Conservation (phyloP, 345 rosid genomes). For the Eucalyptus lansdowneana region DNA sequence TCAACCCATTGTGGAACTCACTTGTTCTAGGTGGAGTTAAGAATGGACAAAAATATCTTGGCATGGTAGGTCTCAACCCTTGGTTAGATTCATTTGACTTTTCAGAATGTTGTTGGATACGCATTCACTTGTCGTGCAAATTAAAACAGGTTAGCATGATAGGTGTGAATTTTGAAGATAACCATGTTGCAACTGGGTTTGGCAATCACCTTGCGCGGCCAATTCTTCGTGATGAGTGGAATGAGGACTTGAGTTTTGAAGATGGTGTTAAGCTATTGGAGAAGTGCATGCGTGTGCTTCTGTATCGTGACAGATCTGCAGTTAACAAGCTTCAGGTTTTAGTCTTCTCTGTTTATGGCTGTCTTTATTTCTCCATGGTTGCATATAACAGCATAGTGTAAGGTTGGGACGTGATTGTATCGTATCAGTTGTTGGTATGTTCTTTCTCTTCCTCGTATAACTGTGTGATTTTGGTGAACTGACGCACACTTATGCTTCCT, state of each 20-base stretch:
- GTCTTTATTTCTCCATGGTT: not conserved
- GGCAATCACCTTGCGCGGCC: slow-evolving; percentile 98
- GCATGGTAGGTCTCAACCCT: slow-evolving; percentile 43
- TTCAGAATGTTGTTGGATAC: not conserved
- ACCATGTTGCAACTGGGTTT: slow-evolving; percentile 93
- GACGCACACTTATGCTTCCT: not conserved
- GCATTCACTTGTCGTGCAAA: not conserved
- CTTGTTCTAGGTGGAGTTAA: slow-evolving; percentile 95
- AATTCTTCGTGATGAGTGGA: slow-evolving; percentile 95
- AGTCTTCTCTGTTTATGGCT: not conserved
- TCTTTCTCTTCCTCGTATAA: not conserved
- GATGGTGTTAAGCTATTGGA: slow-evolving; percentile 88
- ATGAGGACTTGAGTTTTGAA: slow-evolving; percentile 75
- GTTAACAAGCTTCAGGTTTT: slow-evolving; percentile 88
- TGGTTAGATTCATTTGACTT: not conserved
- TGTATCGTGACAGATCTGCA: slow-evolving; percentile 96
- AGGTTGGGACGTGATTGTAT: not conserved
- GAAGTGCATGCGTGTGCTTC: slow-evolving; percentile 96
- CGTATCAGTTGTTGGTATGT: not conserved
- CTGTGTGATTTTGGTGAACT: not conserved
- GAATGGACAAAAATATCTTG: slow-evolving; percentile 89
- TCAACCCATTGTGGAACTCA: slow-evolving; percentile 93
- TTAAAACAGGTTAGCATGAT: slow-evolving; percentile 69
- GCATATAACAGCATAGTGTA: not conserved
- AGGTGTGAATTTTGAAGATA: slow-evolving; percentile 87